Evolutionary conservation across 495 filamentous ascomycete species (phyloP).

Genomic region (Thermochaetoides thermophila): DNA sequence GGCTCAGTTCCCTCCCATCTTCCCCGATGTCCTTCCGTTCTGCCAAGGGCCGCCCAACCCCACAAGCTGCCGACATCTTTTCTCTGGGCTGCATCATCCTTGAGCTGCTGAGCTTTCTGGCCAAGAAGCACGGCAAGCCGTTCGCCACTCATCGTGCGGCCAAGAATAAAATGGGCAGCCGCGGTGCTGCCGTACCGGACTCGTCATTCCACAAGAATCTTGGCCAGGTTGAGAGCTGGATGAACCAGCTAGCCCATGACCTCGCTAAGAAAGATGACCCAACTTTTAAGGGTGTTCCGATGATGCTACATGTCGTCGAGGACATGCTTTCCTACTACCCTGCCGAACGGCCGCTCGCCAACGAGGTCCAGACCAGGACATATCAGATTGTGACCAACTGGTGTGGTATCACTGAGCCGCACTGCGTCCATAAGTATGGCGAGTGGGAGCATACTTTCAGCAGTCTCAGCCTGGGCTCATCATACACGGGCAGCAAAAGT

Average conservation of each 20-base stretch:
- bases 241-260: constrained; percentile 50
- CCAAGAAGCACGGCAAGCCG: constrained; percentile 54
- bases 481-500: not conserved
- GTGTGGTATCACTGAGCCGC: constrained; percentile 28
- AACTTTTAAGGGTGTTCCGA: constrained; percentile 29
- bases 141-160: constrained; percentile 61
- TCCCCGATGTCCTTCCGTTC: constrained; percentile 1
- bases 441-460: constrained; percentile 1
- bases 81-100: constrained; percentile 59
- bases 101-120: constrained; percentile 53
- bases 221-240: constrained; percentile 65
- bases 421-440: constrained; percentile 28
- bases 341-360: constrained; percentile 28
- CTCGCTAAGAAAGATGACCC: constrained; percentile 49
- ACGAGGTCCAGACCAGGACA: constrained; percentile 28
- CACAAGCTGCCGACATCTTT: constrained; percentile 54
- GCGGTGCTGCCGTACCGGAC: constrained; percentile 55
- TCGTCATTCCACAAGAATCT: constrained; percentile 75
- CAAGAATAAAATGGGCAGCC: constrained; percentile 48
- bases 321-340: constrained; percentile 32
- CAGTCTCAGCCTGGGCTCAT: not conserved
- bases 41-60: constrained; percentile 6
- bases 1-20: constrained; percentile 34
- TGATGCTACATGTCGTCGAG: constrained; percentile 31
- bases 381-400: constrained; percentile 31